phyloP scores from a whole-genome alignment of 2,329 filamentous ascomycete species.

The Cytospora leucostoma region DNA sequence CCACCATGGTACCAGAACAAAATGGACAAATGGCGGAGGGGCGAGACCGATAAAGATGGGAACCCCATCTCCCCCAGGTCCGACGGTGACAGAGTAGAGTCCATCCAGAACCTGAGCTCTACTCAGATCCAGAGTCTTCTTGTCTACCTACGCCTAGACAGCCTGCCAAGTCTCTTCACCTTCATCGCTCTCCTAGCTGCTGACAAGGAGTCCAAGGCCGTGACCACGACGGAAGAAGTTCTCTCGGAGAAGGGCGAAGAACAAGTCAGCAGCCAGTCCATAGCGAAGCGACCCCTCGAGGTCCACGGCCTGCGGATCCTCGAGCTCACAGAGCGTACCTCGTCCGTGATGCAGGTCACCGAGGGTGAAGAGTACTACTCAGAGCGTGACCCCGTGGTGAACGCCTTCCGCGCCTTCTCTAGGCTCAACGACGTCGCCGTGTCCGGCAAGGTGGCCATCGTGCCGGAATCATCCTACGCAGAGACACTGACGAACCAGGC shows the following conservation, averaged over 20 bases:
- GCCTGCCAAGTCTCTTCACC: constrained; percentile 77
- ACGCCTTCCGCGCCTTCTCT: constrained; percentile 86
- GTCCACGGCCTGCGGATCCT: constrained; percentile 84
- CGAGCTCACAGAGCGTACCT: constrained; percentile 88
- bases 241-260: constrained; percentile 33
- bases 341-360: constrained; percentile 91
- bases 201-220: constrained; percentile 30
- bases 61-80: constrained; percentile 40
- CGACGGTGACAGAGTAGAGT: constrained; percentile 30
- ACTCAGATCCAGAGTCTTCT: constrained; percentile 64
- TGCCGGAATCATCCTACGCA: constrained; percentile 76
- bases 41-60: constrained; percentile 84
- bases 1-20: constrained; percentile 63
- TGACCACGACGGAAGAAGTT: constrained; percentile 22
- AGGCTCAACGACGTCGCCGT: constrained; percentile 81
- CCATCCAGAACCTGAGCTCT: constrained; percentile 38
- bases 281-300: constrained; percentile 57
- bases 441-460: constrained; percentile 77
- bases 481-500: constrained; percentile 74
- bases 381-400: constrained; percentile 77
- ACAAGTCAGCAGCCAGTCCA: constrained; percentile 29
- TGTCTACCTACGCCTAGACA: constrained; percentile 83
- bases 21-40: constrained; percentile 64
- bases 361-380: constrained; percentile 73
- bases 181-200: constrained; percentile 76